A percentile compares a stretch with the other conserved stretches of the same genome.
Evolutionary conservation across 2,329 filamentous ascomycete species (phyloP).

Genomic region (Aureobasidium vineae): DNA sequence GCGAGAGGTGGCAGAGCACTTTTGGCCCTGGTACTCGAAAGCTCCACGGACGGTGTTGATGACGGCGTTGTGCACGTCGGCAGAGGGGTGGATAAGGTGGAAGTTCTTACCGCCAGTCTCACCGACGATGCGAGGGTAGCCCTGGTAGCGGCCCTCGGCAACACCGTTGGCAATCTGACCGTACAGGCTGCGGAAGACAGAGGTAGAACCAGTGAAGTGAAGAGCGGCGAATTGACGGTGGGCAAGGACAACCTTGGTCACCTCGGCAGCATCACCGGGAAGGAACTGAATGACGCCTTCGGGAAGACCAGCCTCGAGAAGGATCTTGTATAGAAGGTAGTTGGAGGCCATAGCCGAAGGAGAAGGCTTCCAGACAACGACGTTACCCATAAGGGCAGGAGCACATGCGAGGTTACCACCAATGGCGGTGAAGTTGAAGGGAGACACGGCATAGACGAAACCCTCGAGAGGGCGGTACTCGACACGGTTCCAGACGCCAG

Average conservation of each 20-base stretch:
- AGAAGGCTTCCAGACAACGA: conserved; percentile 96
- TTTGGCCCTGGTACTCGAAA: conserved; percentile 90
- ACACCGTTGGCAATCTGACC: conserved; percentile 80
- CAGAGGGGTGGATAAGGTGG: conserved; percentile 74
- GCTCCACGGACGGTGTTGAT: conserved; percentile 81
- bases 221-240: conserved; percentile 85
- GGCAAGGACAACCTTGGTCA: conserved; percentile 73
- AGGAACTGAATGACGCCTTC: conserved; percentile 91
- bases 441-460: conserved; percentile 90
- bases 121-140: conserved; percentile 85
- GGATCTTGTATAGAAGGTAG: conserved; percentile 85
- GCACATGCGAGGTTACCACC: conserved; percentile 80
- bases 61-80: conserved; percentile 74
- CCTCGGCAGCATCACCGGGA: conserved; percentile 79
- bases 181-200: conserved; percentile 85
- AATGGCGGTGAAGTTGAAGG: conserved; percentile 98
- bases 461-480: conserved; percentile 90
- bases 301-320: conserved; percentile 87
- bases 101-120: conserved; percentile 96
- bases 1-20: conserved; percentile 82
- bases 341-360: conserved; percentile 85
- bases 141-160: conserved; percentile 74
- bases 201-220: conserved; percentile 91
- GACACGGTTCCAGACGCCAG: conserved; percentile 86
- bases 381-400: conserved; percentile 87